Evolutionary conservation across 1,139 yeast species (phyloP), one percentile per base, ranked within the genome.

Genomic region (Debaryomyces sp.): DNA sequence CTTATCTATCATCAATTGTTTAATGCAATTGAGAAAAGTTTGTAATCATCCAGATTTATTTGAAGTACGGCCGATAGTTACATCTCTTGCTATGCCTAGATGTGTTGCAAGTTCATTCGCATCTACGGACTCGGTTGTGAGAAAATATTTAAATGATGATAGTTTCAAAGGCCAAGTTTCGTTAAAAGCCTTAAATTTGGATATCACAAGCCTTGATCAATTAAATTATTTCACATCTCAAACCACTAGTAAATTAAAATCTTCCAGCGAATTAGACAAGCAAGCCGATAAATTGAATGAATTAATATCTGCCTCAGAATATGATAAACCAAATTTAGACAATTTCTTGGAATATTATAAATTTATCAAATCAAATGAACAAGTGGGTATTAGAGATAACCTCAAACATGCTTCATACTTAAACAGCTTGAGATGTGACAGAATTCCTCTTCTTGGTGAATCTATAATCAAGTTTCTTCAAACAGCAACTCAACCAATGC

Each of bases 41-140:
- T 94, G 99, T 70, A 94, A 94, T 61, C 99, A 94, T 69, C 99
- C 99, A 0, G 97, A 95, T 69, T 71, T 95, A 53, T 95, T 95
- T 70, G 99, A 95, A 64, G 97, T 92, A 6, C 78, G 99, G 50
- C 99, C 98, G 0, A 89, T 95, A 59, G 82, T 89, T 27, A 95
- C 99, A 0, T 92, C 98, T 1, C 84, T 89, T 63, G 88, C 95
- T 0, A 73, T 90, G 72, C 81, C 82, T 2, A 75, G 75, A 43
- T 81, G 94, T 1, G 91, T 88, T 2, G 72, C 80, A 1, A 70
- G 82, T 1, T 64, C 72, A 7, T 90, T 75, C 60, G 70, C 69
- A 32, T 60, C 71, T 7, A 71, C 75, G 9, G 81, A 80, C 44
- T 57, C 70, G 10, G 56, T 77, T 6, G 70, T 87, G 5, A 65